Base-by-base conservation (phyloP, 208 protist genomes). In the Trypanosoma grayi region DNA sequence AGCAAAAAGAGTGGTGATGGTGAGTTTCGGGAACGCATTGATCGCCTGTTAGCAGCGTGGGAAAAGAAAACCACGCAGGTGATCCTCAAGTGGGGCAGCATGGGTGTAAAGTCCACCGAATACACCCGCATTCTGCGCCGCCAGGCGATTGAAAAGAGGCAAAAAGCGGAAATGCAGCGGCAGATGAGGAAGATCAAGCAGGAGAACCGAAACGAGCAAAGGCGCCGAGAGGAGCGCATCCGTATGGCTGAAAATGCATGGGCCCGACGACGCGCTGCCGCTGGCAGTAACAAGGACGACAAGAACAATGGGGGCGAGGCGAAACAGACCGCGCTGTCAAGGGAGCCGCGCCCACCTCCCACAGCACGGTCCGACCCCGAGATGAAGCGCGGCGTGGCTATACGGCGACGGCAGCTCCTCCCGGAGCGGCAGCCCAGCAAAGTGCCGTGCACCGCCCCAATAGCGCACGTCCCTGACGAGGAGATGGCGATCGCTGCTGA, bases 51-150 rank as follows among this genome's bases (percentile, higher is more conserved):
- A 13, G 33, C 45, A 20, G 7, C 59, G 7, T 68, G 62, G 62
- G 62, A 60, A 37, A 34, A 60, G 22, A 68, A 31, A 22, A 37
- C 16, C 4, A 36, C 37, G n/a, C 8, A 36, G 16, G 41, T 37
- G 18, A 68, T 68, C 33, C 13, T 66, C 4, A 58, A 59, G 18
- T 67, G 56, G 56, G 59, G 59, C 13, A 54, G 41, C 20, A 53
- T 60, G 44, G 55, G 56, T 22, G 59, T 73, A 10, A 63, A 63
- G 41, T 73, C 60, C 1, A 22, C 20, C 9, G 57, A 58, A 31
- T 58, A 73, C n/a, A 45, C 24, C 33, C 18, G 52, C 13, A 18
- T 61, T 33, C 9, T 41, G 31, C 52, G 44, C n/a, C 54, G 36
- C 2, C 14, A 54, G 14, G 44, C 45, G 20, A 58, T 73, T 0